Evolutionary conservation across 371 early-diverging fungal species (phyloP).

Genomic region (Dentiscutata heterogama): DNA sequence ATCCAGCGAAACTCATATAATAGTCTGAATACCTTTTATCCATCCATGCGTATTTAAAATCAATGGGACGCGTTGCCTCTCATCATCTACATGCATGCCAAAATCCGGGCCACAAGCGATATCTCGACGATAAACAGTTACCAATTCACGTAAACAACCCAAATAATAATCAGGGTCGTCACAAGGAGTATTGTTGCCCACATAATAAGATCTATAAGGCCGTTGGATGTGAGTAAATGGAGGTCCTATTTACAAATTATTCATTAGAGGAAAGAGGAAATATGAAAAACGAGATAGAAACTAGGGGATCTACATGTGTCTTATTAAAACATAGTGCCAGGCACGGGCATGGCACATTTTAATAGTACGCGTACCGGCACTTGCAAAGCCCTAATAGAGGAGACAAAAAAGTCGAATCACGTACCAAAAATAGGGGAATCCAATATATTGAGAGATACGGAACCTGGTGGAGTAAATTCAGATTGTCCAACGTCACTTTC

Average conservation of each 20-base stretch:
- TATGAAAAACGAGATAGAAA: neutral
- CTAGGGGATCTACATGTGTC: too few relatives aligned
- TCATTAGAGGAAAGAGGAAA: too few relatives aligned
- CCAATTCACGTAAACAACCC: slow-evolving; percentile 65
- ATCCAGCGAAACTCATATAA: neutral
- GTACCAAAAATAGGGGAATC: slow-evolving; percentile 67
- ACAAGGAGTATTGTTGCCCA: slow-evolving; percentile 73
- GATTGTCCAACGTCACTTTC: slow-evolving; percentile 89
- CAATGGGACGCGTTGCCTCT: slow-evolving; percentile 65
- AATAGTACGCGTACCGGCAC: too few relatives aligned
- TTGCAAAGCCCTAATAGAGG: too few relatives aligned
- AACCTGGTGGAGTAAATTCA: slow-evolving; percentile 80
- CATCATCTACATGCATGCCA: slow-evolving; percentile 48
- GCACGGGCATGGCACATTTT: too few relatives aligned
- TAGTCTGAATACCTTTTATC: slow-evolving; percentile 68
- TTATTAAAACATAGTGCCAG: too few relatives aligned
- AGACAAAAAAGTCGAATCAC: neutral
- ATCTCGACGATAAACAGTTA: slow-evolving; percentile 62
- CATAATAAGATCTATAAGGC: slow-evolving; percentile 69
- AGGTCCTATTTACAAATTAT: slow-evolving; percentile 58
- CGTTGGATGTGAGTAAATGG: slow-evolving; percentile 77
- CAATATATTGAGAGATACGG: slow-evolving; percentile 76
- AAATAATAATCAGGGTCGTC: slow-evolving; percentile 79
- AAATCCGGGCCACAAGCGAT: slow-evolving; percentile 48
- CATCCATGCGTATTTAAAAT: slow-evolving; percentile 89